Base-by-base conservation (phyloP, 306 rosid genomes). In the Begonia fuchsioides region DNA sequence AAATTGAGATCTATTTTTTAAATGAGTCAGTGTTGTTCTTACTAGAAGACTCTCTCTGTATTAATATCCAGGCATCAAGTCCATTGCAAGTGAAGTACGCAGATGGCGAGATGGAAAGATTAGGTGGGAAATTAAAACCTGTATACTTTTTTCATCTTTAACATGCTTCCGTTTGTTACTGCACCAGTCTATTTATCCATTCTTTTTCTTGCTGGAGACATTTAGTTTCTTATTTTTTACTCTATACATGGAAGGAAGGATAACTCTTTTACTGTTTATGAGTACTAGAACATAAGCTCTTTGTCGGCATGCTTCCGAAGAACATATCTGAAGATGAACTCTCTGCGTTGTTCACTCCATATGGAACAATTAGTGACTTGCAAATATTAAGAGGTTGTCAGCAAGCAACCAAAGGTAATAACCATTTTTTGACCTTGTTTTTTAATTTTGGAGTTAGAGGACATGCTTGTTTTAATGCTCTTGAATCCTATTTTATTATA, bases 11-110 rank as follows among this genome's bases (percentile, higher is more conserved):
- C 35, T 26, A 26, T 26, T 8, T 3, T 26, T 26, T 26, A 26
- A 26, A 8, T 26, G 5, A 2, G 8, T 26, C 35, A 4, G 35
- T 26, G 35, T 26, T 26, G 35, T 26, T 26, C 8, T 26, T 26
- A 3, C 35, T 26, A 8, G 35, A 26, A 70, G 32, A 14, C 48
- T 64, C 32, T 18, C 52, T 60, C 61, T 68, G 63, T 68, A 51
- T 18, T 14, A 38, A 56, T 55, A 76, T 75, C 53, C 83, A 92
- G 98, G 98, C 98, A 69, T 73, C 95, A 58, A 92, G 94, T 68
- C 98, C 98, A 11, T 79, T 92, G 77, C 98, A 92, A 92, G 98
- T 92, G 79, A 92, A 86, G 81, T 92, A 92, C 68, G 98, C 98
- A 2, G 98, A 92, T 59, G 96, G 98, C 70, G 98, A 92, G 76